Percentiles rank a stretch among this genome's conserved stretches.
Evolutionary conservation across 2,329 filamentous ascomycete genomes (phyloP).

Genomic region (Phyllosticta citrichinensis): DNA sequence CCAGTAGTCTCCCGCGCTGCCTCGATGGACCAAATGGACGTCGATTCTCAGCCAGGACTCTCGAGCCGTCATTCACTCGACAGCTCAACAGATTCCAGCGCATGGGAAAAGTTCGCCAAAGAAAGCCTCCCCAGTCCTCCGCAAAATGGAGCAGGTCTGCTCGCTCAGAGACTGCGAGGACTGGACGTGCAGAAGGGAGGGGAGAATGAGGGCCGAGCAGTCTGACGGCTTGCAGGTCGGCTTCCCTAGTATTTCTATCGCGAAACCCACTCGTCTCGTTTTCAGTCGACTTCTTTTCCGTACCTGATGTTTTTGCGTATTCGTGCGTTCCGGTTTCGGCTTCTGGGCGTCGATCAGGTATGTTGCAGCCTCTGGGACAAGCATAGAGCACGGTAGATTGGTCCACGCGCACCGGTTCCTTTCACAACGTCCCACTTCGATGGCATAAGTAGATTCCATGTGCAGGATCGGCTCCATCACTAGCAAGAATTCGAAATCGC

Average conservation of each 20-base stretch:
- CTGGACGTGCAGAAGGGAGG: slow-evolving; percentile 39
- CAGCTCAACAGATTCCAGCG: slow-evolving; percentile 14
- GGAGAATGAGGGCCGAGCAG: background rate
- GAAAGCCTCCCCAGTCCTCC: slow-evolving; percentile 49
- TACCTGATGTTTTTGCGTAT: background rate
- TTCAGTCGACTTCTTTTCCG: background rate
- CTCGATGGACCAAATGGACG: slow-evolving; percentile 16
- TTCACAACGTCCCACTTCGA: background rate
- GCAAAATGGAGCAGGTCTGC: slow-evolving; percentile 51
- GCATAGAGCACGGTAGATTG: background rate
- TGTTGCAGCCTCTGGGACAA: background rate
- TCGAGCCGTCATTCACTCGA: background rate
- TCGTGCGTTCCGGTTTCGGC: background rate
- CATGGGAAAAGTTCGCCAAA: slow-evolving; percentile 49
- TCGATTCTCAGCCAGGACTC: slow-evolving; percentile 12
- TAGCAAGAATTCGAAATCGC: background rate
- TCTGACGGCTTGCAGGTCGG: background rate
- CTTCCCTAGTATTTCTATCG: background rate
- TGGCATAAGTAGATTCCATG: background rate
- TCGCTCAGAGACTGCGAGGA: slow-evolving; percentile 58
- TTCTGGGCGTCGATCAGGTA: background rate
- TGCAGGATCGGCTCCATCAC: background rate
- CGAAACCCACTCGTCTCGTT: background rate
- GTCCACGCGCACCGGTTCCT: background rate
- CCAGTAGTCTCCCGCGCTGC: slow-evolving; percentile 20